Evolutionary conservation across 371 early-diverging fungal genomes (phyloP), one percentile per base, ranked within the genome.

Genomic region (Spraguea lophii): DNA sequence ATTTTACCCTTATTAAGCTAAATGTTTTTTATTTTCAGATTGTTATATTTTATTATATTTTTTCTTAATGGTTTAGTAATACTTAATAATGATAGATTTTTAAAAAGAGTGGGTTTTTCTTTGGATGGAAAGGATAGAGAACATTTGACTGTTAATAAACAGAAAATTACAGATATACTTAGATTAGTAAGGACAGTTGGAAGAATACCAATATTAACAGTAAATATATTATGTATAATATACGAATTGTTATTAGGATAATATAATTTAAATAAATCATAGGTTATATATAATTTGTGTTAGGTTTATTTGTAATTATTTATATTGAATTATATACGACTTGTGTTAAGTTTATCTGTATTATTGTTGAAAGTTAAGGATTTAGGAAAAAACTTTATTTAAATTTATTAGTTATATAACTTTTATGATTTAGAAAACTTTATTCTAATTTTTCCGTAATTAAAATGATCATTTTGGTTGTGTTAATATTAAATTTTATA

Each of bases 41-140:
- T 62, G 21, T 25, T 59, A 7, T 66, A 66, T 30, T 43, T 21
- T 16, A 45, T 49, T 16, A 24, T 67, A 4, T 48, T 67, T 44
- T 42, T 67, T 19, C 2, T 44, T 35, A 63, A 67, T 56, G 44
- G 49, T 2, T 22, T 67, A 1, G 57, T 63, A 2, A 63, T 67
- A 49, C 36, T 67, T 0, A 56, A 67, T 46, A 54, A 67, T 19
- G 49, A 50, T 23, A 56, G 67, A 24, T 62, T 67, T 55, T 48
- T 67, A 10, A 36, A 34, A 21, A 46, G 44, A 26, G 36, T 67
- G 1, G 54, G 58, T 12, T 41, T 67, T 15, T 61, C 67, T 10
- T 46, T 67, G 27, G 46, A 40, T 15, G 40, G 30, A 39, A 57
- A 62, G 30, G 23, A 48, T 20, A 54, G 63, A 35, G 13, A 7